Evolutionary conservation across 768 basidiomycete genomes (phyloP), one percentile per base, ranked within the genome.

Genomic region (Mycena alexandri): DNA sequence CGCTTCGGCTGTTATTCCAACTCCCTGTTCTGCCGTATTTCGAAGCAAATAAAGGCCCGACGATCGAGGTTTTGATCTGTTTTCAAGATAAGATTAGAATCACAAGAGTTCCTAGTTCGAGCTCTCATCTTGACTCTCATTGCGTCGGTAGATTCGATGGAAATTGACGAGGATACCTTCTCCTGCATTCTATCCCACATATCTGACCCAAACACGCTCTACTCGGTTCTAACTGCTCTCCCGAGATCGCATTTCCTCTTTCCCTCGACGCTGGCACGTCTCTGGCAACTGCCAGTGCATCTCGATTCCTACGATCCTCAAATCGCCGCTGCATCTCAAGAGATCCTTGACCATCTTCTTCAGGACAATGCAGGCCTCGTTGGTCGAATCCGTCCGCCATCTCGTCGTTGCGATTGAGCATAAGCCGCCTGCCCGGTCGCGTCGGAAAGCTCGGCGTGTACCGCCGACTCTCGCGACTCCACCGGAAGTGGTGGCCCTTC

Each of bases 91-190:
- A n/a, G n/a, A n/a, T n/a, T n/a, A n/a, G n/a, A n/a, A n/a, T n/a
- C n/a, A n/a, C n/a, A n/a, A n/a, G n/a, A n/a, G n/a, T n/a, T n/a
- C n/a, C n/a, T n/a, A n/a, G n/a, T n/a, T n/a, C 74, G 81, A 83
- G 58, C 69, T 90, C 81, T 80, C 84, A 81, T 77, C 85, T 78
- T 78, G 86, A 76, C 71, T 90, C 77, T 76, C 76, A 71, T 75
- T 82, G 60, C 88, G 80, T 5, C 89, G 44, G n/a, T n/a, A n/a
- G n/a, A n/a, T n/a, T n/a, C 51, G 56, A 48, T 59, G 7, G 34
- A 50, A 5, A 46, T 67, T 25, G 33, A 66, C 51, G 19, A 16
- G 17, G 67, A 64, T 34, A 44, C 50, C 21, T 69, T 69, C 41
- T 57, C 62, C 34, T 22, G 6, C 34, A 64, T 69, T 41, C 58